Conservation (phyloP, 257 asterid species). For the Thymus mandschuricus region DNA sequence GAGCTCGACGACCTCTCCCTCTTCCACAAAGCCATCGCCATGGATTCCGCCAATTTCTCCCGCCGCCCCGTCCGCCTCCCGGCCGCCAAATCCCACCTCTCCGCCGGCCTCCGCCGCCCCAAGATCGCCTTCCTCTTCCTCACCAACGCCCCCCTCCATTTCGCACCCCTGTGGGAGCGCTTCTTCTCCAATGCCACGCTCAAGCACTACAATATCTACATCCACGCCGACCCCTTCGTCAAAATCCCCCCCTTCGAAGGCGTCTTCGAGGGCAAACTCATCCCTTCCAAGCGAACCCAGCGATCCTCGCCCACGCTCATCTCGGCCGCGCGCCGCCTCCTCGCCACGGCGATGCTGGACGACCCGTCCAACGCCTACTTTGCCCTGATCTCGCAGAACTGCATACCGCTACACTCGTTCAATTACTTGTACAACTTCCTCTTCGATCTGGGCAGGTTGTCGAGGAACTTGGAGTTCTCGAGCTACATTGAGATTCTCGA, state of each 20-base stretch:
- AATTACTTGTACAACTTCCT: slow-evolving; percentile 53
- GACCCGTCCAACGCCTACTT: slow-evolving; percentile 50
- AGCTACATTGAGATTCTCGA: slow-evolving; percentile 57
- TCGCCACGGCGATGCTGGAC: slow-evolving; percentile 58
- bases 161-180: slow-evolving; percentile 75
- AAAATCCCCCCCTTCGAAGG: slow-evolving; percentile 50
- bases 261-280: slow-evolving; percentile 51
- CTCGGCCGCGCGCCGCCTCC: slow-evolving; percentile 55
- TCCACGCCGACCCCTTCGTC: slow-evolving; percentile 77
- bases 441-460: slow-evolving; percentile 59
- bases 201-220: slow-evolving; percentile 69
- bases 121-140: slow-evolving; percentile 87
- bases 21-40: slow-evolving; percentile 77
- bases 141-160: slow-evolving; percentile 73
- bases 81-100: slow-evolving; percentile 62
- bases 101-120: slow-evolving; percentile 72
- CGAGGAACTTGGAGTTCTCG: slow-evolving; percentile 45
- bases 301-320: slow-evolving; percentile 79
- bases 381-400: slow-evolving; percentile 50
- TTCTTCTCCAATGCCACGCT: slow-evolving; percentile 55
- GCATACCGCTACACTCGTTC: slow-evolving; percentile 55
- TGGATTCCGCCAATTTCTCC: slow-evolving; percentile 50
- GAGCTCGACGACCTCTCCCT: slow-evolving; percentile 90
- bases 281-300: slow-evolving; percentile 79
- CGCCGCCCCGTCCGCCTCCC: slow-evolving; percentile 59